Percentiles rank a stretch among this genome's conserved stretches.
Conservation (phyloP, 345 rosid species). For the Boechera stricta region DNA sequence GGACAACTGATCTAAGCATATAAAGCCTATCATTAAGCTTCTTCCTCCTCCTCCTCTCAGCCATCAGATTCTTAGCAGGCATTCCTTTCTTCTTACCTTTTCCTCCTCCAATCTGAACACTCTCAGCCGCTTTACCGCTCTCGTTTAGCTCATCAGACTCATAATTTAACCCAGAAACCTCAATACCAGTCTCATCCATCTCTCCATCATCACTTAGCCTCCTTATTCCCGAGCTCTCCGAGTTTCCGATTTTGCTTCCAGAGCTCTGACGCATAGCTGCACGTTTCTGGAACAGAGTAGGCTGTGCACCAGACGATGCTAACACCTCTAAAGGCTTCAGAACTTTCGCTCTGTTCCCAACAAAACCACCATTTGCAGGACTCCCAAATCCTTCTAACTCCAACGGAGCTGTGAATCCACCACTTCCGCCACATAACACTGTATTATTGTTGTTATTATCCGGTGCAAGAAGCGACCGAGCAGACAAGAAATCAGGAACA, state of each 20-base stretch:
- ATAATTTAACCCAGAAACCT: conserved; percentile 72
- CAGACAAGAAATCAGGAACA: conserved; percentile 54
- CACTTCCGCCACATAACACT: conserved; percentile 27
- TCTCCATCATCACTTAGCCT: conserved; percentile 54
- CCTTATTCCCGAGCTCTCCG: conserved; percentile 58
- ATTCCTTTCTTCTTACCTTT: conserved; percentile 88
- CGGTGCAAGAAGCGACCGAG: conserved; percentile 48
- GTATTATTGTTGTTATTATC: conserved; percentile 43
- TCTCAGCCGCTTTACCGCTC: conserved; percentile 53
- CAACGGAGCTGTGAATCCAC: conserved; percentile 43
- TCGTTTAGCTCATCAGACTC: conserved; percentile 75
- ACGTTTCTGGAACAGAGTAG: conserved; percentile 84
- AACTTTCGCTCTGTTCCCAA: conserved; percentile 49
- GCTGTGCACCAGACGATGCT: conserved; percentile 62
- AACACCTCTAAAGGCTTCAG: conserved; percentile 65
- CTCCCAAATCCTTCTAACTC: conserved; percentile 65
- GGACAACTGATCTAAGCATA: conserved; percentile 98
- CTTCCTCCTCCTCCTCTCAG: conserved; percentile 95
- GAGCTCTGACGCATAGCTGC: conserved; percentile 67
- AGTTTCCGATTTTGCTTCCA: conserved; percentile 54
- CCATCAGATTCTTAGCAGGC: conserved; percentile 98
- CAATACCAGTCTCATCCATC: conserved; percentile 58
- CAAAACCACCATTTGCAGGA: conserved; percentile 46
- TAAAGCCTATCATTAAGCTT: conserved; percentile 97
- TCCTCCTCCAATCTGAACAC: conserved; percentile 55